Evolutionary conservation across 345 rosid genomes (phyloP), one percentile per base, ranked within the genome.

Genomic region (Adansonia digitata): DNA sequence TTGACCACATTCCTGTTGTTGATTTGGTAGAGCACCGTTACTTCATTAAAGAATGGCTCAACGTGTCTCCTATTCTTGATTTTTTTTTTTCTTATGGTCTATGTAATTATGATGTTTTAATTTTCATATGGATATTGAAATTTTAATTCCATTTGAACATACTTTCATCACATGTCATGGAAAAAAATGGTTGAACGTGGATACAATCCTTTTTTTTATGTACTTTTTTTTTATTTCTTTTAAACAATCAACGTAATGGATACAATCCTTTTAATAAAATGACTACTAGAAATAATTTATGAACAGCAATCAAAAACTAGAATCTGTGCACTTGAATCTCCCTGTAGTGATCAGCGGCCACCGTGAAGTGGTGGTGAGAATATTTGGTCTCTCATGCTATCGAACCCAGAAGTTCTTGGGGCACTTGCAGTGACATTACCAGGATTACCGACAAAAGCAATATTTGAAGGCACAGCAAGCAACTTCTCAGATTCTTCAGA

Each of bases 41-140:
- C 76, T 62, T 88, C 88, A 20, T 85, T 85, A 73, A 88, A 78
- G 73, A 85, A 88, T 63, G 84, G 86, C 24, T 81, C 82, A 2
- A 80, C 75, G 55, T 86, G 86, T 88, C 83, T 51, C 84, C 57
- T 6, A 77, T 52, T 62, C 68, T 80, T 6, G 88, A 82, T 27
- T 77, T 88, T n/a, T n/a, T n/a, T n/a, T n/a, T n/a, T n/a, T n/a
- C n/a, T n/a, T n/a, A n/a, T n/a, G n/a, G n/a, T n/a, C n/a, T n/a
- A n/a, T n/a, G n/a, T n/a, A n/a, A n/a, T n/a, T n/a, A n/a, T n/a
- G n/a, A n/a, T n/a, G n/a, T n/a, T n/a, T n/a, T n/a, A n/a, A n/a
- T n/a, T n/a, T n/a, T n/a, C n/a, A n/a, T n/a, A n/a, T n/a, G n/a
- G n/a, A n/a, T n/a, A n/a, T n/a, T n/a, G n/a, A n/a, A n/a, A n/a